Conservation (phyloP, 768 basidiomycete species). For the Agrocybe pediades region DNA sequence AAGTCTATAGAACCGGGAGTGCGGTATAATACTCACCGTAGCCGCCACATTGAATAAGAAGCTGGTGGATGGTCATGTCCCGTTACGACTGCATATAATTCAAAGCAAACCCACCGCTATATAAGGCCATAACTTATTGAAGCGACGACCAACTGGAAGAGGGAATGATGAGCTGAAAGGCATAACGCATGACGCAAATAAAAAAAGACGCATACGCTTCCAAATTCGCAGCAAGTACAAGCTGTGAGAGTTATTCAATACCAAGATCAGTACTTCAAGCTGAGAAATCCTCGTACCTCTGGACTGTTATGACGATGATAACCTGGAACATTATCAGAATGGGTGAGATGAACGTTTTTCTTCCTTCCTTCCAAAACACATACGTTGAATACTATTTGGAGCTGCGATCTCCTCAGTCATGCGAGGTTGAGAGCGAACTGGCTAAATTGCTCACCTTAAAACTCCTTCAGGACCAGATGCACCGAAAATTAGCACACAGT, state of each 20-base stretch:
- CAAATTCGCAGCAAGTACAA: slow-evolving; percentile 45
- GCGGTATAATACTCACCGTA: slow-evolving; percentile 29
- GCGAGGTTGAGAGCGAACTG: too few relatives aligned
- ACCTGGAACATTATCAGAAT: slow-evolving; percentile 35
- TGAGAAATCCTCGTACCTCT: slow-evolving; percentile 27
- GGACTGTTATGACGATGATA: slow-evolving; percentile 42
- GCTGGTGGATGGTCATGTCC: slow-evolving; percentile 17
- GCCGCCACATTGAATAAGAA: slow-evolving; percentile 32
- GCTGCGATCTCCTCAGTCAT: neutral
- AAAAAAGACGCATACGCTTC: slow-evolving; percentile 43
- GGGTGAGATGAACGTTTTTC: neutral
- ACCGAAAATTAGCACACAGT: neutral
- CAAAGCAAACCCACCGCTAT: slow-evolving; percentile 17
- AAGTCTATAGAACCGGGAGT: neutral
- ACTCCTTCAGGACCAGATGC: slow-evolving; percentile 19
- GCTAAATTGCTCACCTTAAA: slow-evolving; percentile 6
- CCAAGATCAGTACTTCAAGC: neutral
- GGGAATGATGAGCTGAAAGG: slow-evolving; percentile 11
- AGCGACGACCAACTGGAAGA: slow-evolving; percentile 13
- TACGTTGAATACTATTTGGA: neutral
- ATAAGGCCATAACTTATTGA: slow-evolving; percentile 9
- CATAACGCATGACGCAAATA: slow-evolving; percentile 2
- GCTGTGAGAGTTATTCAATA: slow-evolving; percentile 18
- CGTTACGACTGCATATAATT: neutral
- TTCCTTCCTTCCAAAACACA: neutral